These are phyloP conservation scores for Coleophoma eucalyptorum DNA, from an alignment of 2,329 filamentous ascomycete genomes.

Conservation along the genomic window DNA sequence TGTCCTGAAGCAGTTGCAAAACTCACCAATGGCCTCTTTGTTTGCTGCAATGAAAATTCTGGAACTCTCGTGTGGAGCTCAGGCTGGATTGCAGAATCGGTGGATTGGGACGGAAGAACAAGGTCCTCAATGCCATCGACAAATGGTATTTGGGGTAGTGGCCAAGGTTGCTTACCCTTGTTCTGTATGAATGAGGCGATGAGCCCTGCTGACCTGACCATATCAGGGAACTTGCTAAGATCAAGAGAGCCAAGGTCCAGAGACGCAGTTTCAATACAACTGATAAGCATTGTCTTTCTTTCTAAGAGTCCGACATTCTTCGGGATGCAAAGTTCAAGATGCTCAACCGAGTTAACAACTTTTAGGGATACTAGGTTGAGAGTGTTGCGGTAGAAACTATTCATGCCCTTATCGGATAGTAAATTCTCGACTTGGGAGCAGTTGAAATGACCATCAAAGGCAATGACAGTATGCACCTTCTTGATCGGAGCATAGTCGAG, in stretches of 20 bases:
- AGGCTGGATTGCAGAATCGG: constrained; percentile 9
- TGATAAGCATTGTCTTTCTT: constrained; percentile 17
- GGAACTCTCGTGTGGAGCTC: background rate
- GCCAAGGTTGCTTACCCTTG: constrained; percentile 12
- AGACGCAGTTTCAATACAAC: constrained; percentile 16
- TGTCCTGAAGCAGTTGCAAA: background rate
- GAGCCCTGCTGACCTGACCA: constrained; percentile 17
- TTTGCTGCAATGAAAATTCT: too few species aligned
- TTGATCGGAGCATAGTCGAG: background rate
- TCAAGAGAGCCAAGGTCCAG: constrained; percentile 16
- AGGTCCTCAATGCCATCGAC: constrained; percentile 13
- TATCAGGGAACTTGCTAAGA: constrained; percentile 10
- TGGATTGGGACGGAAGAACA: constrained; percentile 3
- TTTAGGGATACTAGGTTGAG: constrained; percentile 17
- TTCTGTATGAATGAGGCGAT: constrained; percentile 17
- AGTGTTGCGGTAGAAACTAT: background rate
- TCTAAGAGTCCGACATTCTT: constrained; percentile 10
- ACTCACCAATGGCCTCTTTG: constrained; percentile 17
- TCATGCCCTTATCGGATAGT: background rate
- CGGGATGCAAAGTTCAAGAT: constrained; percentile 23
- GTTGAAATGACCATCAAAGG: background rate
- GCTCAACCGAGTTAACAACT: constrained; percentile 23
- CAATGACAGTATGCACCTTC: background rate
- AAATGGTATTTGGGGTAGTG: constrained; percentile 16
- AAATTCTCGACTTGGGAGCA: background rate